A percentile compares a stretch with the other conserved stretches of the same genome.
These are phyloP conservation scores for Grifola frondosa DNA, from an alignment of 1,284 basidiomycete species.

Conservation along the genomic window DNA sequence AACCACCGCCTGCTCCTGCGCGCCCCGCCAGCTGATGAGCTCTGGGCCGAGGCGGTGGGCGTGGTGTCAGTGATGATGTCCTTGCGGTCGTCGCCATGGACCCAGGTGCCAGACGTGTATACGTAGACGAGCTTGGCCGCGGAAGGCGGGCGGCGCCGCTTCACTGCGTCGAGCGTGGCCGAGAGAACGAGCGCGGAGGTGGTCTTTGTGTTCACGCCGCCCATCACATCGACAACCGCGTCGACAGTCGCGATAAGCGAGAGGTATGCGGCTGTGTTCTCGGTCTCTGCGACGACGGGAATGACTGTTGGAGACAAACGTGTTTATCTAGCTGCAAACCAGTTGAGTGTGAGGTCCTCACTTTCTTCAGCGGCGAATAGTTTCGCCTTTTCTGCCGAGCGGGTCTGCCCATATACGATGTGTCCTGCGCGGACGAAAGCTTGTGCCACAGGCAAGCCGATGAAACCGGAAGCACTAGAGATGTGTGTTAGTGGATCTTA, in stretches of 20 bases:
- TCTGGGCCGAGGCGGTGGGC: slow-evolving; percentile 28
- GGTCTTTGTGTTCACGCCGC: slow-evolving; percentile 27
- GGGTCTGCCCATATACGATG: slow-evolving; percentile 50
- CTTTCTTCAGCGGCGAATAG: slow-evolving; percentile 46
- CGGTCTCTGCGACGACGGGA: slow-evolving; percentile 43
- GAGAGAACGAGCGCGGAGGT: slow-evolving; percentile 33
- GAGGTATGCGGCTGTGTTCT: slow-evolving; percentile 38
- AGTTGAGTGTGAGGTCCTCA: slow-evolving; percentile 20
- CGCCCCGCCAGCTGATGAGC: slow-evolving; percentile 39
- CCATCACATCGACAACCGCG: slow-evolving; percentile 44
- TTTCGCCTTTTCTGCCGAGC: slow-evolving; percentile 40
- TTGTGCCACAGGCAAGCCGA: slow-evolving; percentile 47
- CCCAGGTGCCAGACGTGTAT: slow-evolving; percentile 50
- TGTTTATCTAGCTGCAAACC: neutral
- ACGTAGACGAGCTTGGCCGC: slow-evolving; percentile 48
- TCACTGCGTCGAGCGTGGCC: slow-evolving; percentile 30
- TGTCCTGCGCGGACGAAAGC: slow-evolving; percentile 53
- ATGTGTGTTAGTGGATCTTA: slow-evolving; percentile 2
- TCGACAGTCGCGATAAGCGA: slow-evolving; percentile 41
- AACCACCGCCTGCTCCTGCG: slow-evolving; percentile 37
- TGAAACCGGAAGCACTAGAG: slow-evolving; percentile 43
- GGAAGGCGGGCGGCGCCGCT: slow-evolving; percentile 30
- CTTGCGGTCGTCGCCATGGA: slow-evolving; percentile 41
- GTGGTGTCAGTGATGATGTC: slow-evolving; percentile 37
- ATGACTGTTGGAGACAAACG: slow-evolving; percentile 36